Evolutionary conservation across 257 asterid genomes (phyloP).

Genomic region (Solanum lycopersicoides): DNA sequence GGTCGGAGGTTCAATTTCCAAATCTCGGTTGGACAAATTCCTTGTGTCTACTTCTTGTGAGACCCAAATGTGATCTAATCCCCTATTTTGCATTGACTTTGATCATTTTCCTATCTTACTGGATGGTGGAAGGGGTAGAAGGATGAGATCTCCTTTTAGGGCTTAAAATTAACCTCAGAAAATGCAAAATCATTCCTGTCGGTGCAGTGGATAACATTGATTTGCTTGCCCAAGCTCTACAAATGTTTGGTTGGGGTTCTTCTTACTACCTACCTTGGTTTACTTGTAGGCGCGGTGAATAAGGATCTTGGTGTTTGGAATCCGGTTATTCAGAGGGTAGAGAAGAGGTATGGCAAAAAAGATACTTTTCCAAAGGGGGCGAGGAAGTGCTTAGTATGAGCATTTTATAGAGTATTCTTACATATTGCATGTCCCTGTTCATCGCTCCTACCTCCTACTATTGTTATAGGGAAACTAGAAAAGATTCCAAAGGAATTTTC

Average conservation of each 20-base stretch:
- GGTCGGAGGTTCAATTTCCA: not conserved
- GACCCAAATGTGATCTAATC: not conserved
- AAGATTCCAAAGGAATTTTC: not conserved
- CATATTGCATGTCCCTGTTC: not conserved
- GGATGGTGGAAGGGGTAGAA: not conserved
- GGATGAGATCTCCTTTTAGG: not conserved
- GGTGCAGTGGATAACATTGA: not conserved
- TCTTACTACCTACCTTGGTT: not conserved
- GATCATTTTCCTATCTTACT: not conserved
- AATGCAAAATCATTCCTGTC: not conserved
- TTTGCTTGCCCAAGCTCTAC: not conserved
- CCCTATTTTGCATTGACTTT: not conserved
- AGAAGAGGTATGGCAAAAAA: not conserved
- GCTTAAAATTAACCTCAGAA: not conserved
- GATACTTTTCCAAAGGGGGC: not conserved
- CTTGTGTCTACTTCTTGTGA: not conserved
- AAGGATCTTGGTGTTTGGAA: not conserved
- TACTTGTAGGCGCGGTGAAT: not conserved
- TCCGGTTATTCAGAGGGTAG: not conserved
- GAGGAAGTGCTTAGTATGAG: not conserved
- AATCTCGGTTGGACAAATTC: not conserved
- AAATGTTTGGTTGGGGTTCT: not conserved
- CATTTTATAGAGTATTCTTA: no score
- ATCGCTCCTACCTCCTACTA: no score
- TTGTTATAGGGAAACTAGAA: not conserved